These are phyloP conservation scores for Kickxella alabastrina DNA, from an alignment of 192 early-diverging fungal species.

Conservation along the genomic window DNA sequence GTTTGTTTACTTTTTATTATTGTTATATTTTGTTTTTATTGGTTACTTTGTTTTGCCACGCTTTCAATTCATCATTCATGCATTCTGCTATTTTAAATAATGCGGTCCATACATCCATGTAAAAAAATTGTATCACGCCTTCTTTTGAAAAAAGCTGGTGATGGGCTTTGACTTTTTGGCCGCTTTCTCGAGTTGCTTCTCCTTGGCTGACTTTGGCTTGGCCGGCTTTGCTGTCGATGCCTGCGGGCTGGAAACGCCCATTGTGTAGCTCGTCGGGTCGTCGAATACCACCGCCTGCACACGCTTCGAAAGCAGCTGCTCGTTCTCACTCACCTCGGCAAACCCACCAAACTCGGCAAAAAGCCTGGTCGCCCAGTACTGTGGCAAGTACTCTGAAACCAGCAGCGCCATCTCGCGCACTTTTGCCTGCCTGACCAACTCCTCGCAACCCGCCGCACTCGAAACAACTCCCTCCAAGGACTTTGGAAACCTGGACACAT, in stretches of 20 bases:
- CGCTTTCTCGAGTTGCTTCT: constrained; percentile 40
- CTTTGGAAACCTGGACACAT: constrained; percentile 6
- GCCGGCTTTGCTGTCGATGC: not conserved
- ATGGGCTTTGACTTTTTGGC: constrained; percentile 42
- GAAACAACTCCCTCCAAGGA: constrained; percentile 1
- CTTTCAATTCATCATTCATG: no score
- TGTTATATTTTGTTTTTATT: not conserved
- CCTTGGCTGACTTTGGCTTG: constrained; percentile 39
- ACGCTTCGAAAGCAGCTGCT: constrained; percentile 5
- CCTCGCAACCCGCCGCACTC: not conserved
- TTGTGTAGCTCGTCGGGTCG: constrained; percentile 26
- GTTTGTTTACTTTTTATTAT: not conserved
- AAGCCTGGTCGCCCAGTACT: constrained; percentile 18
- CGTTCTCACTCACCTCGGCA: constrained; percentile 9
- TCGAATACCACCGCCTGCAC: constrained; percentile 22
- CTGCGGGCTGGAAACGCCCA: constrained; percentile 18
- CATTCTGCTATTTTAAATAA: no score
- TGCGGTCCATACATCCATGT: no score
- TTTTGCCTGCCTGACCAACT: constrained; percentile 4
- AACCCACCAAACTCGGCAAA: constrained; percentile 27
- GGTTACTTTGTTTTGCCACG: no score
- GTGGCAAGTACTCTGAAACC: constrained; percentile 34
- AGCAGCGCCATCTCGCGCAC: constrained; percentile 38
- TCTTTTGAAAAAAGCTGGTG: constrained; percentile 39
- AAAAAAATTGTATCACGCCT: no score